phyloP scores from a whole-genome alignment of 495 filamentous ascomycete species.

The Thozetella sp. region DNA sequence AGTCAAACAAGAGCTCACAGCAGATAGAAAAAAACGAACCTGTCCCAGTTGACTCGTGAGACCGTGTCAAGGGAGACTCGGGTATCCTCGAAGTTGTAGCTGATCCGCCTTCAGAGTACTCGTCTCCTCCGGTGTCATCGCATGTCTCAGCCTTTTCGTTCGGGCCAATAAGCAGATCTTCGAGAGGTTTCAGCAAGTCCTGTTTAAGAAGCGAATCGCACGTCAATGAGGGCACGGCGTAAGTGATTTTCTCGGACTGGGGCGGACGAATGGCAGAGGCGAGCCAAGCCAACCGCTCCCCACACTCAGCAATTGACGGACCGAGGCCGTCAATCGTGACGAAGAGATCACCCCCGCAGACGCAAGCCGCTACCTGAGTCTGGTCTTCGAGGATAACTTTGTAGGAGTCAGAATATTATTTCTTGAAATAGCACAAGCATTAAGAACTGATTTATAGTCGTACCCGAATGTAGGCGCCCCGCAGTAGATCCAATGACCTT shows the following conservation, averaged over 20 bases:
- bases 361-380: background rate
- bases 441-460: background rate
- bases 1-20: no score
- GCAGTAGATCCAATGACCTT: background rate
- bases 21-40: no score
- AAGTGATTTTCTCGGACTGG: background rate
- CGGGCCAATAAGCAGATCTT: background rate
- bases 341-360: background rate
- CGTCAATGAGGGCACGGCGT: background rate
- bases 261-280: background rate
- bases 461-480: background rate
- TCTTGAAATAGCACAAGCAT: background rate
- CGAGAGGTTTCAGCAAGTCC: background rate
- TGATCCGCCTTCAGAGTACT: background rate
- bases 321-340: background rate
- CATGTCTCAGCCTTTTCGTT: background rate
- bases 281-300: background rate
- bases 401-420: background rate
- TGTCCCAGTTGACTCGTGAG: no score
- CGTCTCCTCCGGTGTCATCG: background rate
- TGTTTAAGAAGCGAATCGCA: background rate
- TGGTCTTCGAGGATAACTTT: background rate
- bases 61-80: no score
- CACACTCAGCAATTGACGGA: background rate
- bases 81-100: background rate